Evolutionary conservation across 2,329 filamentous ascomycete genomes (phyloP), one percentile per base, ranked within the genome.

Genomic region (Scolecobasidium constrictum): DNA sequence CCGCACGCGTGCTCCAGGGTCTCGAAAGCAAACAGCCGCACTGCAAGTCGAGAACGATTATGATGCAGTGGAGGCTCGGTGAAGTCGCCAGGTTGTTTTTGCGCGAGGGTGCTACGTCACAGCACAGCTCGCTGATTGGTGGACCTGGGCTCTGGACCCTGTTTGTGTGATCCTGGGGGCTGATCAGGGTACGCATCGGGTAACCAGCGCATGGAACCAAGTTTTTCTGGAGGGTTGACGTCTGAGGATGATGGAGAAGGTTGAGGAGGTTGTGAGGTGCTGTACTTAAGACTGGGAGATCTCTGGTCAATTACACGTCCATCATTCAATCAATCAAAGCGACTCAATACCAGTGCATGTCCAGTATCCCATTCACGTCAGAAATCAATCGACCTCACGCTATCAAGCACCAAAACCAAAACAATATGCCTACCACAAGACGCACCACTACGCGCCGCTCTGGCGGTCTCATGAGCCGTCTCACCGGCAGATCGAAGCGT

Each of bases 391-490:
- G n/a, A 9, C 26, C 26, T 31, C 26, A 9, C n/a, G n/a, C 26
- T 31, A 31, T n/a, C 26, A 31, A 31, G n/a, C n/a, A n/a, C n/a
- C n/a, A n/a, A n/a, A n/a, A n/a, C n/a, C n/a, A 31, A 7, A 31
- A 31, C 26, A 31, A 7, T 9, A 31, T 31, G 26, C 9, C n/a
- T n/a, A 31, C 26, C 9, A 31, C 26, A 31, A 31, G 26, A 31
- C 35, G 35, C 35, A 44, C 42, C n/a, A 44, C 42, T 18, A 38
- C 35, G 4, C 43, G 43, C 26, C 35, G 42, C 9, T 3, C 35
- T 2, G 20, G 22, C 36, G 20, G 57, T 15, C 48, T 61, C 46
- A 61, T 57, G 7, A 57, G 58, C 44, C 53, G 51, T 4, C 81
- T 50, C 28, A 59, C 56, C 23, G 55, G 53, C 2, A 58, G 55